Evolutionary conservation across 352 stramenopile species (phyloP).

Genomic region (Phytophthora brassicae): DNA sequence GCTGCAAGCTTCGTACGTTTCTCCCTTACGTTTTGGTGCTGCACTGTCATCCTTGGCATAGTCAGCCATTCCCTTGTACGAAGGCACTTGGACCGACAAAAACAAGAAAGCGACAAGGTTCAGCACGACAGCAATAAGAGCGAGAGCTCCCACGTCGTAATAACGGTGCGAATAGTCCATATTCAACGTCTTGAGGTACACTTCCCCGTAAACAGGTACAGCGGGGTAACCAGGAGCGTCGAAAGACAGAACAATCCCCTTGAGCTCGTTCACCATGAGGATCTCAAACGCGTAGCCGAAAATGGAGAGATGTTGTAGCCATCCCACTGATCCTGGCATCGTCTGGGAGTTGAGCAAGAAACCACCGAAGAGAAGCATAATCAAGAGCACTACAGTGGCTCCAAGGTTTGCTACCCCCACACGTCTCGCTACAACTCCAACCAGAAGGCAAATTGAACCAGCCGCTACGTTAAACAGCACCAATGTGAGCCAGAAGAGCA

Average conservation of each 20-base stretch:
- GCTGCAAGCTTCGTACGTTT: conserved; percentile 17
- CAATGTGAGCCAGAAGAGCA: conserved; percentile 59
- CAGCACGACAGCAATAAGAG: conserved; percentile 42
- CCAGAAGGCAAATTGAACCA: conserved; percentile 66
- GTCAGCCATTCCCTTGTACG: conserved; percentile 38
- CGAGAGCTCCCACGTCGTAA: conserved; percentile 55
- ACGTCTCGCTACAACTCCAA: conserved; percentile 57
- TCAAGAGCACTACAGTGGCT: conserved; percentile 64
- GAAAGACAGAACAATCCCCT: conserved; percentile 67
- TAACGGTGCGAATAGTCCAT: conserved; percentile 73
- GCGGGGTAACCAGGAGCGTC: conserved; percentile 63
- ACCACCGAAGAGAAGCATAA: conserved; percentile 78
- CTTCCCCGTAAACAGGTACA: conserved; percentile 70
- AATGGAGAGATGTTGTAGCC: conserved; percentile 73
- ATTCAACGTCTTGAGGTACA: conserved; percentile 73
- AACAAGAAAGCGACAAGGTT: conserved; percentile 61
- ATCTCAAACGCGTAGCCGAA: conserved; percentile 85
- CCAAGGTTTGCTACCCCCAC: conserved; percentile 65
- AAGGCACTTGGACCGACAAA: conserved; percentile 57
- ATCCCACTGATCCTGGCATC: conserved; percentile 54
- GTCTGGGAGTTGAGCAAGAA: conserved; percentile 79
- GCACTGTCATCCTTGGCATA: conserved; percentile 24
- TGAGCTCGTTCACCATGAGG: conserved; percentile 78
- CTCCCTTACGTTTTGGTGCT: conserved; percentile 31
- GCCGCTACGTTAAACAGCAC: conserved; percentile 73